phyloP scores from a whole-genome alignment of 2,329 filamentous ascomycete genomes.

The Blastomyces silverae region DNA sequence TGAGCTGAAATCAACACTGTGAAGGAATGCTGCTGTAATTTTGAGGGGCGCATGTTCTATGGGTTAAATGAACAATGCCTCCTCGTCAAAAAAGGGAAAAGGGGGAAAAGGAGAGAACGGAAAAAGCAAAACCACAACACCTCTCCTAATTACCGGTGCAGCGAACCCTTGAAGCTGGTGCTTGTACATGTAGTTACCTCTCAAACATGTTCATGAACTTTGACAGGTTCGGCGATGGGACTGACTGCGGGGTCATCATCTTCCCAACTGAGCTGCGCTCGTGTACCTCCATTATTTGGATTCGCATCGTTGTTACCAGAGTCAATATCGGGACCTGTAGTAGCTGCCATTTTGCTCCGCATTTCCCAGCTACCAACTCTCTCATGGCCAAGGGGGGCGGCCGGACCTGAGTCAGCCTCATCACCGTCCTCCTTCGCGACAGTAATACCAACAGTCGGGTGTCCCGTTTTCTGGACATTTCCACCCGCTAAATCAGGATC shows the following conservation, averaged over 20 bases:
- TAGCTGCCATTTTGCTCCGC: conserved; percentile 32
- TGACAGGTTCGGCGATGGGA: conserved; percentile 40
- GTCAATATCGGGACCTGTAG: conserved; percentile 20
- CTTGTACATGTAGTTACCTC: neutral
- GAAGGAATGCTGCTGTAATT: neutral
- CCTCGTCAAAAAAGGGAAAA: too few relatives aligned
- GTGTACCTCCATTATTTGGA: neutral
- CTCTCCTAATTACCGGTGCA: neutral
- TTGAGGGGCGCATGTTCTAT: neutral
- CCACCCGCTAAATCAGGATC: conserved; percentile 45
- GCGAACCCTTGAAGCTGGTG: neutral
- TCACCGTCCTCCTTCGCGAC: neutral
- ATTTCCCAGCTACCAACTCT: conserved; percentile 54
- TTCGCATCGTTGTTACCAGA: conserved; percentile 15
- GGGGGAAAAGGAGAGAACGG: neutral
- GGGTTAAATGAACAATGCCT: neutral
- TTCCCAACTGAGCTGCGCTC: conserved; percentile 31
- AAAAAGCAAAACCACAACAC: neutral
- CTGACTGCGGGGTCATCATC: conserved; percentile 34
- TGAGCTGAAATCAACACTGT: neutral
- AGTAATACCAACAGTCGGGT: neutral
- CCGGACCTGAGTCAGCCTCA: conserved; percentile 4
- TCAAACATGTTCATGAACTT: conserved; percentile 46
- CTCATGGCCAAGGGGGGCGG: conserved; percentile 41
- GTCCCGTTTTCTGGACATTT: conserved; percentile 19